Evolutionary conservation across 805 yeast species (phyloP).

Genomic region (Wickerhamomyces bisporus): DNA sequence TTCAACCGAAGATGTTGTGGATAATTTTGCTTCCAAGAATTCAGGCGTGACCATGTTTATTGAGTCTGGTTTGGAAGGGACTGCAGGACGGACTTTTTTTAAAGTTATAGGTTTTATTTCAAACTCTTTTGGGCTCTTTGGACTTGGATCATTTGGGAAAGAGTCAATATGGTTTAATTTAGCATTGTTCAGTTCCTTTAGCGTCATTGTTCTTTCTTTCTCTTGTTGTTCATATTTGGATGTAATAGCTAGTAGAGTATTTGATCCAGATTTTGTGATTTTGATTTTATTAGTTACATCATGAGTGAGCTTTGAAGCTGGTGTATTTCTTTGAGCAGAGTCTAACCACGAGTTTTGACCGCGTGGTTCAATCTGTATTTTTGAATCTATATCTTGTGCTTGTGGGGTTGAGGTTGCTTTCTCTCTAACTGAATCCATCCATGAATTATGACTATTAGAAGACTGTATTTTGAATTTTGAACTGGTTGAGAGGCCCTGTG

Average conservation of each 20-base stretch:
- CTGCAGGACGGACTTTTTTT: constrained; percentile 19
- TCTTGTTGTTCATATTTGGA: constrained; percentile 9
- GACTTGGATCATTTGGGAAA: background rate
- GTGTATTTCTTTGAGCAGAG: constrained; percentile 14
- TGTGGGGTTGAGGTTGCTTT: constrained; percentile 1
- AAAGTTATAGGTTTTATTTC: constrained; percentile 10
- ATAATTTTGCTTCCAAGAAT: constrained; percentile 2
- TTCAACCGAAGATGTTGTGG: constrained; percentile 1
- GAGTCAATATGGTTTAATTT: constrained; percentile 11
- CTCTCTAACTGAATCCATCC: constrained; percentile 1
- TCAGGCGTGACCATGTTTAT: constrained; percentile 2
- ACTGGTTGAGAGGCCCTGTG: constrained; percentile 4
- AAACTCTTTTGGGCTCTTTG: background rate
- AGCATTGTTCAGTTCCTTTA: constrained; percentile 12
- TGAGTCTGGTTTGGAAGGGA: constrained; percentile 5
- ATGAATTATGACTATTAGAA: background rate
- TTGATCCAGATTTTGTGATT: constrained; percentile 23
- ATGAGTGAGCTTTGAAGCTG: constrained; percentile 1
- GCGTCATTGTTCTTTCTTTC: constrained; percentile 2
- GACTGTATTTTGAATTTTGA: constrained; percentile 2
- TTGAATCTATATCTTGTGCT: background rate
- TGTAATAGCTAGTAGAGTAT: constrained; percentile 27
- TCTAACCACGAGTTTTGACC: constrained; percentile 16
- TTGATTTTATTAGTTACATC: constrained; percentile 10
- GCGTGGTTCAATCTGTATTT: background rate